A percentile compares a stretch with the other conserved stretches of the same genome.
Evolutionary conservation across 2,329 filamentous ascomycete genomes (phyloP).

Genomic region (Pseudohalonectria lignicola): DNA sequence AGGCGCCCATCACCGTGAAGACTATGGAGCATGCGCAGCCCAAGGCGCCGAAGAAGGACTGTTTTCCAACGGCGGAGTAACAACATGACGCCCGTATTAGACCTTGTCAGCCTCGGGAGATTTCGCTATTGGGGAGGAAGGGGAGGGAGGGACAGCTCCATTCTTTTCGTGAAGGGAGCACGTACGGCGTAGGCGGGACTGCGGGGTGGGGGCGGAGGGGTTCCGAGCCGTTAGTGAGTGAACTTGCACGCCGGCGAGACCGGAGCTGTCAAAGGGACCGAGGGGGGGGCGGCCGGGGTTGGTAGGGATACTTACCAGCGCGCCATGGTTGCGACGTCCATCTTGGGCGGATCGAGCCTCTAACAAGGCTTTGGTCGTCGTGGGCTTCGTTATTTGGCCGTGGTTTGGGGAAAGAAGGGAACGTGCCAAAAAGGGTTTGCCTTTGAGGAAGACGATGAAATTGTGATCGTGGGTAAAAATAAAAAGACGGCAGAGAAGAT

Average conservation of each 20-base stretch:
- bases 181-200: slow-evolving; percentile 34
- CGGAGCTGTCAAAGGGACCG: no score
- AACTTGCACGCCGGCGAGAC: background rate
- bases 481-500: no score
- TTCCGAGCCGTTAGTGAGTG: background rate
- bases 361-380: no score
- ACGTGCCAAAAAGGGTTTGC: no score
- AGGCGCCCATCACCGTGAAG: slow-evolving; percentile 54
- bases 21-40: slow-evolving; percentile 61
- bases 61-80: slow-evolving; percentile 4
- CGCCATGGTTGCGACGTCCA: background rate
- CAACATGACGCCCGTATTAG: slow-evolving; percentile 3
- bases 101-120: background rate
- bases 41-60: slow-evolving; percentile 92
- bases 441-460: no score
- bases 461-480: no score
- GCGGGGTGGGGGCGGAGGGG: background rate
- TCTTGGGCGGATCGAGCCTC: background rate
- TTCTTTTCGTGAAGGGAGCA: slow-evolving; percentile 2
- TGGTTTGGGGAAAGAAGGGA: no score
- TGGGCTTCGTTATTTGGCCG: no score
- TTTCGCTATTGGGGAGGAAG: background rate
- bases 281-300: background rate
- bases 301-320: background rate
- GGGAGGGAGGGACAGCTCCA: background rate